Conservation (phyloP, 352 stramenopile species). For the Pythium phragmitis region DNA sequence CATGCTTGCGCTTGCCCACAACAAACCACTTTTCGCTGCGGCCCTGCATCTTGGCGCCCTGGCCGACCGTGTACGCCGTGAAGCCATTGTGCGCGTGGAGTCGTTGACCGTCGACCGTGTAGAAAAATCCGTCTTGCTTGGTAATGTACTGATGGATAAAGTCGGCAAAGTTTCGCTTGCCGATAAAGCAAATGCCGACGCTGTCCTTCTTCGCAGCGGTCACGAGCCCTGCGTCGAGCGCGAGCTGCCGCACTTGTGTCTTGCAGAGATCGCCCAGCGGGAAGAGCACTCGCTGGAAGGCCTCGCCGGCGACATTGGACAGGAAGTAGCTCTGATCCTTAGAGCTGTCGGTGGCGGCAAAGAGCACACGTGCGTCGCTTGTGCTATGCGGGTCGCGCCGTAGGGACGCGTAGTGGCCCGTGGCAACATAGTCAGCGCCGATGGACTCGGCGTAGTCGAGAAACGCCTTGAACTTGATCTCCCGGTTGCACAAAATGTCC, state of each 20-base stretch:
- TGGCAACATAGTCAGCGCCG: slow-evolving; percentile 92
- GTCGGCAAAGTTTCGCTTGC: slow-evolving; percentile 90
- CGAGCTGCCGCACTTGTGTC: slow-evolving; percentile 90
- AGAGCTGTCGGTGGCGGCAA: slow-evolving; percentile 75
- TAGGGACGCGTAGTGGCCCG: slow-evolving; percentile 94
- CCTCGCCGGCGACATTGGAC: slow-evolving; percentile 70
- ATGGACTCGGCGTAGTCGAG: slow-evolving; percentile 87
- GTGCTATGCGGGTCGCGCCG: slow-evolving; percentile 28
- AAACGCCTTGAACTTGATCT: slow-evolving; percentile 99
- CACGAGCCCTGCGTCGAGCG: slow-evolving; percentile 69
- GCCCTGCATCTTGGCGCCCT: slow-evolving; percentile 90
- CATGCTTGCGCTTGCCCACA: slow-evolving; percentile 71
- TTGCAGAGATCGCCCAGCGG: slow-evolving; percentile 93
- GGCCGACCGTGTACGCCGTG: slow-evolving; percentile 92
- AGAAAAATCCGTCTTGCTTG: slow-evolving; percentile 73
- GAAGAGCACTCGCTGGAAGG: slow-evolving; percentile 91
- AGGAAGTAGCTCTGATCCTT: slow-evolving; percentile 99
- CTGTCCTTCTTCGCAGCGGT: slow-evolving; percentile 94
- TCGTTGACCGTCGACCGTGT: slow-evolving; percentile 55
- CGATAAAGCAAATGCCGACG: slow-evolving; percentile 99
- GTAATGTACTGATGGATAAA: slow-evolving; percentile 94
- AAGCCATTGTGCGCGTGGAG: slow-evolving; percentile 81
- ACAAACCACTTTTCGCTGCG: slow-evolving; percentile 90
- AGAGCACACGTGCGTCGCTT: slow-evolving; percentile 54
- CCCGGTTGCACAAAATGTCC: slow-evolving; percentile 96